Evolutionary conservation across 305 asterid species (phyloP).

Genomic region (Lippia alba): DNA sequence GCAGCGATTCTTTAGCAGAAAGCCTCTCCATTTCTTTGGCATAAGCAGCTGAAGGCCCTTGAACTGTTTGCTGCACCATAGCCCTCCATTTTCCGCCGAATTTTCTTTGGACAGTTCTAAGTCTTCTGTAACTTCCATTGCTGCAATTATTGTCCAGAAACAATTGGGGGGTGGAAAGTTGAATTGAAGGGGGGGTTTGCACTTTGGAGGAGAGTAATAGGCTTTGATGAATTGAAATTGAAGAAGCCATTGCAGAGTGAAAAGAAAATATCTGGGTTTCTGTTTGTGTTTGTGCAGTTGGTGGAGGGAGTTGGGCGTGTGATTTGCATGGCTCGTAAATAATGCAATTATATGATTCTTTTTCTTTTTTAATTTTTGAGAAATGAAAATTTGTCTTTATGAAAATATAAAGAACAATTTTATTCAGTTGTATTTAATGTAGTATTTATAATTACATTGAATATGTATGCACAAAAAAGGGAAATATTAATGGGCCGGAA

Average conservation of each 20-base stretch:
- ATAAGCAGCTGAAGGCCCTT: slow-evolving; percentile 78
- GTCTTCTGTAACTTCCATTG: slow-evolving; percentile 23
- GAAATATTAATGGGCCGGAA: too few relatives aligned
- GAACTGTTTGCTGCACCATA: slow-evolving; percentile 62
- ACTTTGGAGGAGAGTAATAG: slow-evolving; percentile 30
- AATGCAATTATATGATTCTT: neutral
- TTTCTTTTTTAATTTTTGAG: neutral
- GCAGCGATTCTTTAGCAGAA: slow-evolving; percentile 85
- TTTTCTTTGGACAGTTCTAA: slow-evolving; percentile 33
- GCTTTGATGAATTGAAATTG: slow-evolving; percentile 46
- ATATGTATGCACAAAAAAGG: too few relatives aligned
- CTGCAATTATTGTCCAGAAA: slow-evolving; percentile 33
- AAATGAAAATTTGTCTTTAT: too few relatives aligned
- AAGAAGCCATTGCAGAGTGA: slow-evolving; percentile 37
- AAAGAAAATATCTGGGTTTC: neutral
- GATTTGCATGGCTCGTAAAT: neutral
- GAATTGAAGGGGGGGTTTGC: slow-evolving; percentile 19
- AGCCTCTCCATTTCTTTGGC: slow-evolving; percentile 88
- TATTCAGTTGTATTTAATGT: too few relatives aligned
- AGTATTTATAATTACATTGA: too few relatives aligned
- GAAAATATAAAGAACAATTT: too few relatives aligned
- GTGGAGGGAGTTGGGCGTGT: neutral
- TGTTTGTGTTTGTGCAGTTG: neutral
- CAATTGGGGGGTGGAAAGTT: neutral
- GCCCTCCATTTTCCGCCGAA: slow-evolving; percentile 40